Evolutionary conservation across 768 basidiomycete genomes (phyloP).

Genomic region (Lentinula raphanica): DNA sequence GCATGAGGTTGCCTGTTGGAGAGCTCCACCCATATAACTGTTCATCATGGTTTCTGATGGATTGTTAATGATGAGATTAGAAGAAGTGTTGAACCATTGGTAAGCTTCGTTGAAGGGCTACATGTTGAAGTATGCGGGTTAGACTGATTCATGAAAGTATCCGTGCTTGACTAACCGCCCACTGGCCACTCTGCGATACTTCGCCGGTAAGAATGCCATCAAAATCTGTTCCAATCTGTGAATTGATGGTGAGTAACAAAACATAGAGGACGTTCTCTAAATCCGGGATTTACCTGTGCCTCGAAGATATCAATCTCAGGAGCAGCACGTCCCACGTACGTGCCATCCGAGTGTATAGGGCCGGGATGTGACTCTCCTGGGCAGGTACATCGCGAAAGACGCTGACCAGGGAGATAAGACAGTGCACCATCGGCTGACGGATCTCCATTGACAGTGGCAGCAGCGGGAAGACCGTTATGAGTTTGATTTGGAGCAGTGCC

Average conservation of each 20-base stretch:
- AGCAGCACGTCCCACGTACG: slow-evolving; percentile 74
- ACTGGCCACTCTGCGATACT: slow-evolving; percentile 84
- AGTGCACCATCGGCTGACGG: slow-evolving; percentile 44
- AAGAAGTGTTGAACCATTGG: slow-evolving; percentile 58
- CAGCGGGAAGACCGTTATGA: slow-evolving; percentile 52
- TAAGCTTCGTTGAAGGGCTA: slow-evolving; percentile 79
- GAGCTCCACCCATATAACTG: slow-evolving; percentile 67
- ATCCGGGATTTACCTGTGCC: slow-evolving; percentile 57
- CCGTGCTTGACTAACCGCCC: slow-evolving; percentile 49
- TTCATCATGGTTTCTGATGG: slow-evolving; percentile 49
- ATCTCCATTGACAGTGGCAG: slow-evolving; percentile 62
- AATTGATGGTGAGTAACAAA: too few species aligned
- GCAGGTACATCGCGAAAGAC: slow-evolving; percentile 86
- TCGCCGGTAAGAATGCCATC: slow-evolving; percentile 34
- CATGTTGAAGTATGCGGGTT: not conserved
- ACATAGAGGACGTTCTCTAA: too few species aligned
- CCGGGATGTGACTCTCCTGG: slow-evolving; percentile 83
- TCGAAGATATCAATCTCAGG: slow-evolving; percentile 93
- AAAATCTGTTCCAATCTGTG: slow-evolving; percentile 5
- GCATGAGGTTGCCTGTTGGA: slow-evolving; percentile 80
- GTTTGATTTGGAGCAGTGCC: slow-evolving; percentile 90
- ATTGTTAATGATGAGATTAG: slow-evolving; percentile 55
- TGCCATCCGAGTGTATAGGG: slow-evolving; percentile 69
- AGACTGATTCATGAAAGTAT: not conserved
- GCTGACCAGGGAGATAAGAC: slow-evolving; percentile 85